These are phyloP conservation scores for Trichoderma cornu-damae DNA, from an alignment of 2,329 filamentous ascomycete genomes.

Conservation along the genomic window DNA sequence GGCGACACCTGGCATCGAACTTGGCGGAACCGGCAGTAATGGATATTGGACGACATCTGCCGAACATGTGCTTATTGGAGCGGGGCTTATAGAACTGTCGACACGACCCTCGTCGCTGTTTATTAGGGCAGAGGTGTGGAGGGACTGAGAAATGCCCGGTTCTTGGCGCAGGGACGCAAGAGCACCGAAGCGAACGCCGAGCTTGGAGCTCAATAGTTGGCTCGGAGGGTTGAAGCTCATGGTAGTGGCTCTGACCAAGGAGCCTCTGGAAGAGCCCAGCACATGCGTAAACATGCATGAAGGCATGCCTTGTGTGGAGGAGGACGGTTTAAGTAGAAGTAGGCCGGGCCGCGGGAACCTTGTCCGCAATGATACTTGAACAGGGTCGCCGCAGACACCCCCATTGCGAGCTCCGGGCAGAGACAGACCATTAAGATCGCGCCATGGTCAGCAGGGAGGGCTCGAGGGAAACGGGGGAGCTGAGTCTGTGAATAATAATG, in stretches of 20 bases:
- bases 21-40: background rate
- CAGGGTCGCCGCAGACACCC: background rate
- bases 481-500: constrained; percentile 3
- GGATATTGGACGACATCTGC: background rate
- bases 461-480: background rate
- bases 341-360: constrained; percentile 24
- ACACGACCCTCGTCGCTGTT: background rate
- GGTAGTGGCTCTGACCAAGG: constrained; percentile 17
- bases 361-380: background rate
- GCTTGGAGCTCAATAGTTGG: constrained; percentile 29
- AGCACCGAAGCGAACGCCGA: constrained; percentile 30
- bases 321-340: constrained; percentile 27
- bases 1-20: background rate
- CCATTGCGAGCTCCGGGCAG: constrained; percentile 22
- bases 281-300: background rate
- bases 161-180: constrained; percentile 26
- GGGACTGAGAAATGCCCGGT: constrained; percentile 27
- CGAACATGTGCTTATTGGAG: background rate
- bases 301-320: constrained; percentile 19
- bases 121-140: constrained; percentile 19
- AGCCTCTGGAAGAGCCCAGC: background rate
- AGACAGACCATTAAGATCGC: background rate
- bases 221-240: constrained; percentile 16
- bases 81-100: background rate
- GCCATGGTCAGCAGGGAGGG: constrained; percentile 1